Evolutionary conservation across 371 early-diverging fungal species (phyloP).

Genomic region (Apophysomyces variabilis): DNA sequence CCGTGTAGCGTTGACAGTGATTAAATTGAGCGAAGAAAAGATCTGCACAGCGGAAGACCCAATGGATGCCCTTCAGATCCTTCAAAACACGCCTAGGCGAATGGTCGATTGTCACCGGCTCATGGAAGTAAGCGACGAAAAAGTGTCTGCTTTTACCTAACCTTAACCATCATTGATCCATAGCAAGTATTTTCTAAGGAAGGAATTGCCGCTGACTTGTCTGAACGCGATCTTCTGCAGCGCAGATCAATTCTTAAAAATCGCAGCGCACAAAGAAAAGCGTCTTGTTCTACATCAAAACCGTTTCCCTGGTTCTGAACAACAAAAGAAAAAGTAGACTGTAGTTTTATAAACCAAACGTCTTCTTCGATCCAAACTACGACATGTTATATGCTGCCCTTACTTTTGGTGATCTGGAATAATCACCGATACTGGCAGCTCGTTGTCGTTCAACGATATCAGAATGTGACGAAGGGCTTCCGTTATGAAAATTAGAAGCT

Average conservation of each 20-base stretch:
- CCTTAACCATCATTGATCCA: neutral
- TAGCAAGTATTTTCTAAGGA: slow-evolving; percentile 18
- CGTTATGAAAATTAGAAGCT: slow-evolving; percentile 26
- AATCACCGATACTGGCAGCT: slow-evolving; percentile 38
- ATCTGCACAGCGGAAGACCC: slow-evolving; percentile 62
- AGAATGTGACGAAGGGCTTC: slow-evolving; percentile 32
- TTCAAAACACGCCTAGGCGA: slow-evolving; percentile 66
- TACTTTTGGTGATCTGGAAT: slow-evolving; percentile 3
- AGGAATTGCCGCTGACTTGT: slow-evolving; percentile 14
- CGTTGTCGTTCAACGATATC: slow-evolving; percentile 33
- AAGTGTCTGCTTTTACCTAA: neutral
- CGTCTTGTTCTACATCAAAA: neutral
- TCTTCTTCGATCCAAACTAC: neutral
- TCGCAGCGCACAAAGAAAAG: slow-evolving; percentile 1
- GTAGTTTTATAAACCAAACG: neutral
- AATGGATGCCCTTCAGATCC: slow-evolving; percentile 62
- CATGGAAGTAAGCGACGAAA: slow-evolving; percentile 52
- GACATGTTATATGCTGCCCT: neutral
- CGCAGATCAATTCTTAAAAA: slow-evolving; percentile 16
- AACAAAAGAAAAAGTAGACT: neutral
- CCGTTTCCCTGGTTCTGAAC: slow-evolving; percentile 1
- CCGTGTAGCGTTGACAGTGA: slow-evolving; percentile 74
- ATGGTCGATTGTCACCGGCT: slow-evolving; percentile 72
- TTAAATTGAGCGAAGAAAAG: slow-evolving; percentile 72
- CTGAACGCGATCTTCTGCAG: slow-evolving; percentile 12